These are phyloP conservation scores for Tuber melanosporum DNA, from an alignment of 495 filamentous ascomycete genomes.

Conservation along the genomic window DNA sequence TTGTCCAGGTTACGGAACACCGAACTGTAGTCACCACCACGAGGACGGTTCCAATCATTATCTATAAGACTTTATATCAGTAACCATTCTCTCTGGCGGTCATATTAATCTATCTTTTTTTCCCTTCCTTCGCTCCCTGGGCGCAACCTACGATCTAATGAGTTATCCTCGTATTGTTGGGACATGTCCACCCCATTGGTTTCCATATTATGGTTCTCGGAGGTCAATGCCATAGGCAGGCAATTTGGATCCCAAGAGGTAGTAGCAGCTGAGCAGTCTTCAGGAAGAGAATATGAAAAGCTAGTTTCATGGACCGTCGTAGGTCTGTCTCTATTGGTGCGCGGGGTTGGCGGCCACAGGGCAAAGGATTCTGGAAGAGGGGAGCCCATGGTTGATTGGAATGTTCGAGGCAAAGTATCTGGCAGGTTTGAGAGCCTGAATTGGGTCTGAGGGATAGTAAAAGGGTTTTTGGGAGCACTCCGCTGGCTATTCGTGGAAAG, in stretches of 20 bases:
- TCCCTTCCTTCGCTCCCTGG: background rate
- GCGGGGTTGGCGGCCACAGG: constrained; percentile 41
- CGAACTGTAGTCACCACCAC: constrained; percentile 22
- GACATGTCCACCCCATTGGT: constrained; percentile 30
- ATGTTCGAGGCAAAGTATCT: constrained; percentile 37
- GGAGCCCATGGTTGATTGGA: constrained; percentile 34
- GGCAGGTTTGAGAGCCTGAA: constrained; percentile 29
- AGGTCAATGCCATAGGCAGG: constrained; percentile 48
- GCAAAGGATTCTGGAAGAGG: constrained; percentile 31
- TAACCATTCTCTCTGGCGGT: constrained; percentile 3
- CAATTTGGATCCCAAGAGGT: constrained; percentile 53
- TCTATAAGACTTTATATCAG: constrained; percentile 25
- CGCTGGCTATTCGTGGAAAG: constrained; percentile 30
- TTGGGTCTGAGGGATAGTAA: constrained; percentile 28
- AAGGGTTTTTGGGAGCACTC: constrained; percentile 31
- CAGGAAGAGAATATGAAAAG: constrained; percentile 54
- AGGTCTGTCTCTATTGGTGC: constrained; percentile 42
- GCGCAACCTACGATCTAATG: constrained; percentile 35
- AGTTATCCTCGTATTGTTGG: constrained; percentile 31
- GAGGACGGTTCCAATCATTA: constrained; percentile 33
- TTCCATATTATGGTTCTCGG: constrained; percentile 48
- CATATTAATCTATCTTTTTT: constrained; percentile 10
- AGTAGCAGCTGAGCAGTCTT: constrained; percentile 47
- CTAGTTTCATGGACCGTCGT: constrained; percentile 54
- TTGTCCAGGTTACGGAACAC: constrained; percentile 32